phyloP scores from a whole-genome alignment of 129 eudicot species.

The Lactuca sativa region DNA sequence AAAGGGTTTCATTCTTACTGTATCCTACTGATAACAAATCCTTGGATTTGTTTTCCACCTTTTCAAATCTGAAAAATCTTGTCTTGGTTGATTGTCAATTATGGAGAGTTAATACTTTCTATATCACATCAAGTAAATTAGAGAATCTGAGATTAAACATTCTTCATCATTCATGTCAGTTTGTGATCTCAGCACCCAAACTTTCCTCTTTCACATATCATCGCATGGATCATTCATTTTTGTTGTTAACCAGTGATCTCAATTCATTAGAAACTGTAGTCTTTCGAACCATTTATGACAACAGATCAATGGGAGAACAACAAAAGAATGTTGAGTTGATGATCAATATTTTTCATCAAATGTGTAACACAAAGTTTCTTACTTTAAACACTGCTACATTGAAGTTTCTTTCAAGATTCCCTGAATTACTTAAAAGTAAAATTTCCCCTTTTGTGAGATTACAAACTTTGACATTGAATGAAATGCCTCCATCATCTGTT shows the following conservation, averaged over 20 bases:
- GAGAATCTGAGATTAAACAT: constrained; percentile 5
- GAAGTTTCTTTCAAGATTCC: constrained; percentile 13
- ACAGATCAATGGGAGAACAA: background rate
- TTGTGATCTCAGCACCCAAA: constrained; percentile 28
- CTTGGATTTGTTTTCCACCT: constrained; percentile 20
- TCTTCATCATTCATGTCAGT: background rate
- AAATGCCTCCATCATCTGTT: background rate
- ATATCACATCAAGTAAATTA: constrained; percentile 15
- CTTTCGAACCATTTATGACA: constrained; percentile 5
- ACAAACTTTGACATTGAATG: constrained; percentile 22
- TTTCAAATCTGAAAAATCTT: constrained; percentile 19
- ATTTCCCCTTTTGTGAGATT: constrained; percentile 10
- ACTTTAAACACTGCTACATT: constrained; percentile 4
- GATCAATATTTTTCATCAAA: constrained; percentile 8
- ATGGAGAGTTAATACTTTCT: constrained; percentile 3
- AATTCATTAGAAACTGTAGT: constrained; percentile 9
- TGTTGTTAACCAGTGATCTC: constrained; percentile 1
- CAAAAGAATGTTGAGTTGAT: background rate
- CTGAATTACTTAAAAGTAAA: background rate
- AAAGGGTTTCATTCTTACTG: constrained; percentile 3
- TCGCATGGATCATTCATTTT: constrained; percentile 2
- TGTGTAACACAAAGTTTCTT: constrained; percentile 9
- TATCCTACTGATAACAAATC: constrained; percentile 15
- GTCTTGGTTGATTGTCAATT: constrained; percentile 2
- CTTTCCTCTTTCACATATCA: constrained; percentile 14